These are phyloP conservation scores for Austropuccinia psidii DNA, from an alignment of 1,284 basidiomycete genomes.

Conservation along the genomic window DNA sequence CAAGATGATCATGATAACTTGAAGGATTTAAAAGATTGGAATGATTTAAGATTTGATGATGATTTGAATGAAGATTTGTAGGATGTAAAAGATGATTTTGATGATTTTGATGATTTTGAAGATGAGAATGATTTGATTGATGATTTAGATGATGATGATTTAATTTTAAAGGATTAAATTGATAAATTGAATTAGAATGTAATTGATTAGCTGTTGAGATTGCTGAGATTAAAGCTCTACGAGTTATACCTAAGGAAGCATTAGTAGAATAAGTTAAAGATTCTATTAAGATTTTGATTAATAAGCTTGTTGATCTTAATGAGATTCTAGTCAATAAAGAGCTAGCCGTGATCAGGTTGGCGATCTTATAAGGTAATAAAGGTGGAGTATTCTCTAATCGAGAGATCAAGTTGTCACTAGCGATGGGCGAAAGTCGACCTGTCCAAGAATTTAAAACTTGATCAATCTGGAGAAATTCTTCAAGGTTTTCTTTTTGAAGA, in stretches of 20 bases:
- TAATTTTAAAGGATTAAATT: conserved; percentile 41
- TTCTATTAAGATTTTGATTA: conserved; percentile 50
- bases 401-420: conserved; percentile 15
- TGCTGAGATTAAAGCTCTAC: conserved; percentile 49
- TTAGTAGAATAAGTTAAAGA: conserved; percentile 41
- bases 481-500: too few relatives aligned
- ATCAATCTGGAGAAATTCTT: too few relatives aligned
- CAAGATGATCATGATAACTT: background rate
- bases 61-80: background rate
- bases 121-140: background rate
- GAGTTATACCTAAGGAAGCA: conserved; percentile 46
- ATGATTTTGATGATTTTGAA: conserved; percentile 35
- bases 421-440: conserved; percentile 20
- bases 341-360: conserved; percentile 49
- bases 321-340: conserved; percentile 48
- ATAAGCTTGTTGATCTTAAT: conserved; percentile 48
- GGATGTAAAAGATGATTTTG: background rate
- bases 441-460: too few relatives aligned
- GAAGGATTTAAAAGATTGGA: conserved; percentile 7
- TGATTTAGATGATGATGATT: conserved; percentile 38
- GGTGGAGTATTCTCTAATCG: conserved; percentile 41
- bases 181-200: conserved; percentile 45
- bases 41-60: background rate
- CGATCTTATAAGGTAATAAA: conserved; percentile 48
- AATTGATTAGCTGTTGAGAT: conserved; percentile 48